Base-by-base conservation (phyloP, 1,284 basidiomycete species). In the Exobasidium rhododendri region DNA sequence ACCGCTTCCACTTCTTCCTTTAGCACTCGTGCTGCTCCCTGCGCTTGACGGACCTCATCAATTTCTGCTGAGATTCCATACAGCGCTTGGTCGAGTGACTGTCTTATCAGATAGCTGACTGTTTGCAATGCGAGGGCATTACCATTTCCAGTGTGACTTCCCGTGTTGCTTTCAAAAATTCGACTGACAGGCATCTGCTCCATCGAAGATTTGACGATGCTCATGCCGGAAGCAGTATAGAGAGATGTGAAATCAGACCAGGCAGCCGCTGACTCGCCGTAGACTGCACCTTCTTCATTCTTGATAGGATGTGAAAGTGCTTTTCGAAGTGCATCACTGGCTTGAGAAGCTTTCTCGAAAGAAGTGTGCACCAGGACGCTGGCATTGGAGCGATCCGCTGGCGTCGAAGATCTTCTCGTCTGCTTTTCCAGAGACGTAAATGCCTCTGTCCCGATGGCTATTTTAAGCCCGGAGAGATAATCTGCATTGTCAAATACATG, bases 231-330 rank as follows among this genome's bases (percentile, higher is more conserved):
- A 11, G 24, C 22, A 26, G n/a, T 55, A 26, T 30, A 55, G n/a
- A 55, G 29, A 22, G 52, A 26, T 43, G 52, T 44, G 29, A 55
- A 55, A n/a, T 55, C 24, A 35, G n/a, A 14, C 52, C 52, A 55
- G 4, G 20, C 22, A 40, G 4, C 17, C 17, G 52, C 29, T 40
- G 10, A 7, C 17, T 40, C 10, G 7, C 35, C 35, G 17, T 40
- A 7, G 35, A 40, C 35, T 10, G 35, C 7, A 10, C 17, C 17
- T 7, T 40, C 35, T 26, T 55, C 52, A 30, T 13, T n/a, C 26
- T n/a, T 22, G 3, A 14, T 26, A 26, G 50, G 26, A 40, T n/a
- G 17, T 10, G 26, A 2, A 26, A 55, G 52, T 4, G 52, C 52
- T n/a, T 31, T 13, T 31, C 52, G 52, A 22, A 55, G 28, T 6